A percentile compares a stretch with the other conserved stretches of the same genome.
These are phyloP conservation scores for Arthromyces matolae DNA, from an alignment of 768 basidiomycete species.

Conservation along the genomic window DNA sequence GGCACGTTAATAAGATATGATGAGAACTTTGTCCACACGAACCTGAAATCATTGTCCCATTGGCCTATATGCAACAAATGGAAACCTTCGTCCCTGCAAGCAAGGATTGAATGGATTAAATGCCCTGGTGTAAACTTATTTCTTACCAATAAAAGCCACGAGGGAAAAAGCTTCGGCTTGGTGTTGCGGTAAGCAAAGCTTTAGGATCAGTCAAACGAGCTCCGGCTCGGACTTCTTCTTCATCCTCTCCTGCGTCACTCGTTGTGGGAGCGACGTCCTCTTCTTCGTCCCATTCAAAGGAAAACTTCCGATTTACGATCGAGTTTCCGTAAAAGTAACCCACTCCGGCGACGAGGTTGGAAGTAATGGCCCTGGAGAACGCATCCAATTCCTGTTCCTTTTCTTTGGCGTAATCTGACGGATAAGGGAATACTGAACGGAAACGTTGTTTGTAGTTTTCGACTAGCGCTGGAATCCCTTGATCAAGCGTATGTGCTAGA, in stretches of 20 bases:
- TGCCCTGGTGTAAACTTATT: not conserved
- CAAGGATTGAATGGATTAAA: conserved; percentile 7
- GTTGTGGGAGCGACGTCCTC: conserved; percentile 31
- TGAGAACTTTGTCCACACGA: not conserved
- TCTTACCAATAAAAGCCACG: conserved; percentile 91
- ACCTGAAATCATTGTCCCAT: conserved; percentile 91
- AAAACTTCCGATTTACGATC: conserved; percentile 79
- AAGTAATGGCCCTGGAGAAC: conserved; percentile 87
- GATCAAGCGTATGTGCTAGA: conserved; percentile 60
- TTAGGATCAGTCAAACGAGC: conserved; percentile 69
- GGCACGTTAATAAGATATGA: not conserved
- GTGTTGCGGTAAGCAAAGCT: conserved; percentile 85
- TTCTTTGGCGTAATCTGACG: conserved; percentile 47
- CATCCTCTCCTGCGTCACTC: conserved; percentile 34
- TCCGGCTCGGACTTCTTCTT: conserved; percentile 41
- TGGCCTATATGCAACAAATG: conserved; percentile 88
- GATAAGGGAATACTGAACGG: conserved; percentile 63
- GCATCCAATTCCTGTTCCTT: conserved; percentile 48
- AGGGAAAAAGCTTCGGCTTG: conserved; percentile 95
- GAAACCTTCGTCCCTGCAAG: conserved; percentile 90
- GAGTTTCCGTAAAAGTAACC: conserved; percentile 94
- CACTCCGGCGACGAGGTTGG: conserved; percentile 88
- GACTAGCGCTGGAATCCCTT: conserved; percentile 65
- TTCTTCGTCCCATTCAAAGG: conserved; percentile 88
- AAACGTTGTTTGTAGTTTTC: conserved; percentile 66